Base-by-base conservation (phyloP, 768 basidiomycete species). In the Tulasnella sp. region DNA sequence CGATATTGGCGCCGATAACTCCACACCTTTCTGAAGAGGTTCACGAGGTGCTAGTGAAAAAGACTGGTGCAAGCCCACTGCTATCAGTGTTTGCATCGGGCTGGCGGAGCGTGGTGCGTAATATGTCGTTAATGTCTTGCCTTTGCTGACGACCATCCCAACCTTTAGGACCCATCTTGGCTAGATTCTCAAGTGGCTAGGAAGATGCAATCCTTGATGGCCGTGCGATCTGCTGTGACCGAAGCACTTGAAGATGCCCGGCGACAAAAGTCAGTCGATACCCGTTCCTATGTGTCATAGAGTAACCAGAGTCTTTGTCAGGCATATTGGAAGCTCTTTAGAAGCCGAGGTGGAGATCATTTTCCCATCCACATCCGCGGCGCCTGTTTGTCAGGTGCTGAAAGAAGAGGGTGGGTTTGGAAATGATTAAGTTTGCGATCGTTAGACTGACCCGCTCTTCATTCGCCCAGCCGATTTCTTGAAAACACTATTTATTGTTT, bases 21-120 rank as follows among this genome's bases (percentile, higher is more conserved):
- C 94, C 94, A 7, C 86, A 94, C 65, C 77, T 96, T 4, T 86
- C 89, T 0, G 92, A 96, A 69, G 94, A 97, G 68, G 79, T 93
- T 55, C 76, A 86, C 63, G 69, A 73, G 21, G 67, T 66, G 12
- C 49, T 67, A 69, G 17, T 52, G 57, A 42, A 57, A 32, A 31
- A 60, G 53, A 0, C 52, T 57, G 11, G 51, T 63, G 62, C 65
- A 4, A 65, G 72, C 29, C 66, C 62, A 0, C 67, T 59, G 0
- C n/a, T 65, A 0, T 92, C 88, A 0, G 75, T 87, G n/a, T 94
- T 92, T 64, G 71, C 72, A 59, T 74, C 71, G 2, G 71, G 69
- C n/a, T 94, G 91, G 91, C 65, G 62, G 41, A 75, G 79, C 21
- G 64, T 87, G 59, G 91, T 89, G 63, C 32, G 82, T 69, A 41